Percentiles rank a stretch among this genome's conserved stretches.
phyloP scores from a whole-genome alignment of 2,329 filamentous ascomycete genomes.

The Cercospora nicotianae region DNA sequence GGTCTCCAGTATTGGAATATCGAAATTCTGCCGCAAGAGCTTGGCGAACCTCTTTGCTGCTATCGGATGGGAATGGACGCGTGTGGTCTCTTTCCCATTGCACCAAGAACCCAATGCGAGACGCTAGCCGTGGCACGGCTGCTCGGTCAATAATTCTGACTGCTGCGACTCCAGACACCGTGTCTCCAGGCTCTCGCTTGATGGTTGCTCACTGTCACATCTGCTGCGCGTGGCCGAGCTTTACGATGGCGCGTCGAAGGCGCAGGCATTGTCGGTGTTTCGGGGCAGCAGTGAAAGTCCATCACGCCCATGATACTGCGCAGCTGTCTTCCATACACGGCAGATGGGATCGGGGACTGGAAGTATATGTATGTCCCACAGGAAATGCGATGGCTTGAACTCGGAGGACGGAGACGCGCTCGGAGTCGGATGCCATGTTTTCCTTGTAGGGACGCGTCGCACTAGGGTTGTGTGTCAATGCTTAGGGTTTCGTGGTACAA shows the following conservation, averaged over 20 bases:
- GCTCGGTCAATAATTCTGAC: too few relatives aligned
- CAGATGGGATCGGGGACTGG: not conserved
- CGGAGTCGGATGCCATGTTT: not conserved
- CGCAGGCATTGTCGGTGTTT: not conserved
- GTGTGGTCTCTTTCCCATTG: not conserved
- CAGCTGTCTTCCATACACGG: not conserved
- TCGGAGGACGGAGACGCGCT: not conserved
- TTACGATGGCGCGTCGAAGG: not conserved
- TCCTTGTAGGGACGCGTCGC: not conserved
- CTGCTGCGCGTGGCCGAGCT: not conserved
- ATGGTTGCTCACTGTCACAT: not conserved
- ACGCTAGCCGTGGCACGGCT: not conserved
- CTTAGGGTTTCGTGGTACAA: not conserved
- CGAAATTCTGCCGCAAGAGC: not conserved
- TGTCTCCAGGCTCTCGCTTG: not conserved
- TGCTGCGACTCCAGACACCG: not conserved
- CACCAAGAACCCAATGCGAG: not conserved
- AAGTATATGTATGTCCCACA: not conserved
- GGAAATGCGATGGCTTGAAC: not conserved
- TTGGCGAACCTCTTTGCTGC: not conserved
- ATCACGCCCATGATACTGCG: not conserved
- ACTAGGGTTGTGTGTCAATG: not conserved
- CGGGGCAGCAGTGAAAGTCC: not conserved
- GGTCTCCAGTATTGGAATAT: too few relatives aligned
- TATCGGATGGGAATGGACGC: not conserved